phyloP scores from a whole-genome alignment of 1,284 basidiomycete species.

The Melampsora occidentalis region DNA sequence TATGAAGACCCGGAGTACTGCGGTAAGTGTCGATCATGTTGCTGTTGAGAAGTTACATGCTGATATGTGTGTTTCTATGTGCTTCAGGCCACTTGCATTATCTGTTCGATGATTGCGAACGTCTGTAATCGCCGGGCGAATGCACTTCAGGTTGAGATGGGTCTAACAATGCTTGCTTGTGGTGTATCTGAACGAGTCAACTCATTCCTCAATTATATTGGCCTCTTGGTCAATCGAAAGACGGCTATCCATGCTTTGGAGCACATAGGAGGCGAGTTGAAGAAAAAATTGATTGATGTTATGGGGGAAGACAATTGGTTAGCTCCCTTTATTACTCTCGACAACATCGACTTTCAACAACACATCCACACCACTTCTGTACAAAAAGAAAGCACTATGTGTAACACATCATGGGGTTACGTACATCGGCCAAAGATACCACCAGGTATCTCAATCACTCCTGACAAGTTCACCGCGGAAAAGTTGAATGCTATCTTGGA shows the following conservation, averaged over 20 bases:
- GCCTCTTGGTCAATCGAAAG: not conserved
- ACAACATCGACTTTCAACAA: slow-evolving; percentile 26
- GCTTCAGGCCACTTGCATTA: not conserved
- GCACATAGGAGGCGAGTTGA: not conserved
- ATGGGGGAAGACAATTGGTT: too few relatives aligned
- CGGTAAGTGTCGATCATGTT: too few relatives aligned
- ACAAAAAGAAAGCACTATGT: not conserved
- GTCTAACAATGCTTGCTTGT: not conserved
- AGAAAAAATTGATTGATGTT: not conserved
- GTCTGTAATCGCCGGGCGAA: not conserved
- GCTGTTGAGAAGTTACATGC: too few relatives aligned
- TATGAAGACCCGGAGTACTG: too few relatives aligned
- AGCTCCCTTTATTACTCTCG: not conserved
- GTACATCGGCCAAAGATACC: slow-evolving; percentile 7
- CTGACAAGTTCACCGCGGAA: not conserved
- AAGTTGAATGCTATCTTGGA: not conserved
- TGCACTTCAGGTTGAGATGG: not conserved
- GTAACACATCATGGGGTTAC: slow-evolving; percentile 10
- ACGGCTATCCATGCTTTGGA: slow-evolving; percentile 11
- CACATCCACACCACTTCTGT: slow-evolving; percentile 1
- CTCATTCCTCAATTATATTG: slow-evolving; percentile 3
- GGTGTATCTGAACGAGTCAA: not conserved
- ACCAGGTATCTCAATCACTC: not conserved
- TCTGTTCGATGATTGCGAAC: slow-evolving; percentile 1
- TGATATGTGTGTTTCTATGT: not conserved